Evolutionary conservation across 202 grass and related monocot genomes (phyloP), one percentile per base, ranked within the genome.

Genomic region (Elaeis oleifera): DNA sequence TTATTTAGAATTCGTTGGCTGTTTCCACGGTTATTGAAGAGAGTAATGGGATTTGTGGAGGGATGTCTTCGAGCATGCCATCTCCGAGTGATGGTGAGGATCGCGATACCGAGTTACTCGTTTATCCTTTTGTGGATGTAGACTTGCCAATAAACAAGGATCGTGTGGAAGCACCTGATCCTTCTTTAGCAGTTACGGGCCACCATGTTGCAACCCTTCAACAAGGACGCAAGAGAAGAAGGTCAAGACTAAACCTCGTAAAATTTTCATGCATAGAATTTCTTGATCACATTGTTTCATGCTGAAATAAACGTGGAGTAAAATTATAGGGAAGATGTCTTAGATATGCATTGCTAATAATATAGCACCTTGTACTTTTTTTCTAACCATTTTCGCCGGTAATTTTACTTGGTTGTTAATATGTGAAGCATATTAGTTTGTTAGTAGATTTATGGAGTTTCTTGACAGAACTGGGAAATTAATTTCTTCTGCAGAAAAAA

Each of bases 41-140:
- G 3, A 57, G 68, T 11, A 69, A 67, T 16, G 78, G 74, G 2
- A 26, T 20, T 48, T 73, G 61, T 49, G 86, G 68, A 18, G n/a
- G 23, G 56, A 51, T 60, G 28, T 60, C 32, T 16, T 60, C 53
- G 36, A 3, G 36, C 68, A 16, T 39, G 70, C 7, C 64, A 53
- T 72, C 74, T 63, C 81, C 87, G 50, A 85, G 75, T 54, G 87
- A 96, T 64, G 85, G 84, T 49, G 87, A 90, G 3, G 83, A 88
- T 68, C 84, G 81, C 48, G 91, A 88, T 27, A 63, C 81, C 3
- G 91, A 96, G 18, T 26, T 79, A 28, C 50, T 88, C 68, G 49
- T 90, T 27, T 72, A 73, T 20, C 63, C 77, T 64, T 76, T 61
- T 19, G 66, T 65, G 18, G 86, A 90, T 55, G 69, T 90, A 31